Percentiles rank a stretch among this genome's conserved stretches.
phyloP scores from a whole-genome alignment of 257 asterid genomes.

The Vinca minor region DNA sequence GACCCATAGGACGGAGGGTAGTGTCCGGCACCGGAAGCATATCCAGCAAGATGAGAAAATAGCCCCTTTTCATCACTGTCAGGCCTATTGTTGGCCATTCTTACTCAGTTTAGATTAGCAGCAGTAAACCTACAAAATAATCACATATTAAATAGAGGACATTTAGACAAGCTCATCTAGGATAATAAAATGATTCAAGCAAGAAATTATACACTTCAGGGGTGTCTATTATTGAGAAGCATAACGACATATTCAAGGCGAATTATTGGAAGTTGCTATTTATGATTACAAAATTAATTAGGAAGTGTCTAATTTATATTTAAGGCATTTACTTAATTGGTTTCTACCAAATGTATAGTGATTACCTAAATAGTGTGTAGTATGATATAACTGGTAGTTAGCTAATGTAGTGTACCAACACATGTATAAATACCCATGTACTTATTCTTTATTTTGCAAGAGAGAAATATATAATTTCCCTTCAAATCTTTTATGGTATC shows the following conservation, averaged over 20 bases:
- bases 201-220: neutral
- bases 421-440: no score
- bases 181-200: neutral
- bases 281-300: no score
- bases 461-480: no score
- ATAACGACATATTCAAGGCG: neutral
- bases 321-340: no score
- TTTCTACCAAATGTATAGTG: no score
- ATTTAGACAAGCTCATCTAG: neutral
- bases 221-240: neutral
- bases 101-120: neutral
- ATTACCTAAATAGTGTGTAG: no score
- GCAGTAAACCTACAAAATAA: neutral
- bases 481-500: no score
- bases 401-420: no score
- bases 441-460: no score
- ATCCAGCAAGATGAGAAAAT: constrained; percentile 55
- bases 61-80: constrained; percentile 52
- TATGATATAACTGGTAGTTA: no score
- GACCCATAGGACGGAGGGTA: constrained; percentile 31
- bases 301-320: no score
- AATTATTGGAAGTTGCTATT: no score
- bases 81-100: constrained; percentile 32
- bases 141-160: neutral
- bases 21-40: constrained; percentile 20